phyloP scores from a whole-genome alignment of 2,329 filamentous ascomycete species.

The Beauveria caledonica region DNA sequence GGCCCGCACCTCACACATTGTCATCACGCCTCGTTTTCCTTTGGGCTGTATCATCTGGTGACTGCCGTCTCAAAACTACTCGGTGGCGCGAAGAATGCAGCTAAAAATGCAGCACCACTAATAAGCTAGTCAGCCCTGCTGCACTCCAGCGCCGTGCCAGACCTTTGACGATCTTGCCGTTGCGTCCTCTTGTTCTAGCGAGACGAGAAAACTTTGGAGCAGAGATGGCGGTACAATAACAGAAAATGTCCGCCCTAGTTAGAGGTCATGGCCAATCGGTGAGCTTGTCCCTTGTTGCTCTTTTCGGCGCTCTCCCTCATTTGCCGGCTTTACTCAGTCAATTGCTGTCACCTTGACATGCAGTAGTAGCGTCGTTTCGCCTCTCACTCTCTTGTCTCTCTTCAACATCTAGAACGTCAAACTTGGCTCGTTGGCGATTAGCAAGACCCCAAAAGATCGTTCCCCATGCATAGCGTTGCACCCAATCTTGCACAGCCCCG shows the following conservation, averaged over 20 bases:
- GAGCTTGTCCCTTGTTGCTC: not conserved
- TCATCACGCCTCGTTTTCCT: not conserved
- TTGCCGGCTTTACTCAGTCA: not conserved
- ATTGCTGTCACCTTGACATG: not conserved
- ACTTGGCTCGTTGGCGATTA: not conserved
- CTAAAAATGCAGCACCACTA: not conserved
- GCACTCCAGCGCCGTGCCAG: not conserved
- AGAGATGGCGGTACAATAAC: not conserved
- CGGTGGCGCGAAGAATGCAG: not conserved
- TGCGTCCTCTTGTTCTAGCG: not conserved
- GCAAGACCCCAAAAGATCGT: not conserved
- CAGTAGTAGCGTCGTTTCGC: not conserved
- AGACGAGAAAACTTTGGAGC: not conserved
- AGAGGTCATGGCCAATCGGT: not conserved
- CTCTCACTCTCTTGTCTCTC: not conserved
- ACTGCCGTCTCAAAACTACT: not conserved
- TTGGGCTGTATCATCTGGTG: not conserved
- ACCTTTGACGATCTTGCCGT: not conserved
- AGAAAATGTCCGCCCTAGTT: not conserved
- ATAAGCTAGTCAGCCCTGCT: not conserved
- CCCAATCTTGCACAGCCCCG: conserved; percentile 1
- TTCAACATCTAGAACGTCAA: not conserved
- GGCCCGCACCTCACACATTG: not conserved
- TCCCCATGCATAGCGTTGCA: not conserved
- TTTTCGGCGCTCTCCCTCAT: not conserved